phyloP scores from a whole-genome alignment of 1,284 basidiomycete genomes.

The Athelia psychrophila region DNA sequence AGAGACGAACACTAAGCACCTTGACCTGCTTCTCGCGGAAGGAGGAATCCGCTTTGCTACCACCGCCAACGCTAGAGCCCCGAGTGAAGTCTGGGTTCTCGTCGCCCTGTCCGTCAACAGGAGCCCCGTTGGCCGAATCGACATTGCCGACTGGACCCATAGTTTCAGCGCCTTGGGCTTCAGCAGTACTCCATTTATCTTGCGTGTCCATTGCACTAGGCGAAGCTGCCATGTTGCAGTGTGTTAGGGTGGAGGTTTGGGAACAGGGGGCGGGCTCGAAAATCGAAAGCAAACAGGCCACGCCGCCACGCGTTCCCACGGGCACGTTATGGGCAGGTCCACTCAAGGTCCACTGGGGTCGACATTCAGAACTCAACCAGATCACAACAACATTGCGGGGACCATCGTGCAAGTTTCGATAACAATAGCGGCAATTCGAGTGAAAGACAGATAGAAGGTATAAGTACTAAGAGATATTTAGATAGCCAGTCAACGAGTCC shows the following conservation, averaged over 20 bases:
- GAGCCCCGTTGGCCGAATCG: constrained; percentile 41
- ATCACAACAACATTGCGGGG: too few species aligned
- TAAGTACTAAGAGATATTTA: too few species aligned
- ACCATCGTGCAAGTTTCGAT: too few species aligned
- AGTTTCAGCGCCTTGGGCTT: constrained; percentile 43
- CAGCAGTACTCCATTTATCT: constrained; percentile 54
- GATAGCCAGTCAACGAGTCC: neutral
- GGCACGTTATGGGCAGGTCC: too few species aligned
- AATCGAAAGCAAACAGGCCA: too few species aligned
- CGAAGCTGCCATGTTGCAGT: constrained; percentile 45
- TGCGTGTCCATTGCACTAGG: constrained; percentile 36
- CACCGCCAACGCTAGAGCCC: constrained; percentile 45
- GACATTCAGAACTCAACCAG: too few species aligned
- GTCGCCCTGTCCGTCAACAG: constrained; percentile 39
- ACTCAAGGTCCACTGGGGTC: too few species aligned
- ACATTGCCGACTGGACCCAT: constrained; percentile 45
- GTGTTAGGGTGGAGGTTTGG: neutral
- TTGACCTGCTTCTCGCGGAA: constrained; percentile 81
- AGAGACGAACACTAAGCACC: constrained; percentile 83
- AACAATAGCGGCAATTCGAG: too few species aligned
- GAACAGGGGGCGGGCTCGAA: too few species aligned
- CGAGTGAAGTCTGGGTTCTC: constrained; percentile 48
- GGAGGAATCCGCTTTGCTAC: constrained; percentile 38
- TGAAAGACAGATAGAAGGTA: too few species aligned
- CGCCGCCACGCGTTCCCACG: too few species aligned